Base-by-base conservation (phyloP, 2,329 filamentous ascomycete species). In the Penicillium sp. region DNA sequence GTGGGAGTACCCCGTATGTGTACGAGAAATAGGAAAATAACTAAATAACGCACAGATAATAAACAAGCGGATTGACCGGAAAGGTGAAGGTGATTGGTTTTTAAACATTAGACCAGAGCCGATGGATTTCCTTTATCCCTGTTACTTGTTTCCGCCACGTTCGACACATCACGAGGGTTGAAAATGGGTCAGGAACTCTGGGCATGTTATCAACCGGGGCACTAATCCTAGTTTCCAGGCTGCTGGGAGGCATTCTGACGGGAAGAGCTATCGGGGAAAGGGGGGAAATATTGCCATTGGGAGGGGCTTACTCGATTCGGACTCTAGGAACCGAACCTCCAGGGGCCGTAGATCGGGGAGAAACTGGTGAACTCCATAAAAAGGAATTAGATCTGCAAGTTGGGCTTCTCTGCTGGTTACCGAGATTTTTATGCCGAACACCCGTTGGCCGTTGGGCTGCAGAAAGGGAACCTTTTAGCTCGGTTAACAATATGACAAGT, bases 161-260 rank as follows among this genome's bases (percentile, higher is more conserved):
- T 70, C 60, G 64, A 67, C 63, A 67, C 63, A 69, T 69, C 66
- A 70, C 63, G 68, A 64, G 63, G 57, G 43, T 48, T 55, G 38
- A 36, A 61, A 57, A 53, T 55, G 51, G 55, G 53, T 29, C 35
- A 56, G 55, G 55, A 60, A 42, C 38, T 53, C 51, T 58, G 45
- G 61, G 45, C 41, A 35, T 35, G 55, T 65, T 61, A 38, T 52
- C 59, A 63, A 66, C 39, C 33, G 49, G 53, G 36, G 57, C 55
- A 50, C 42, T 21, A 35, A 56, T 60, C 59, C 60, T 44, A 49
- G 58, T 59, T 48, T n/a, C 55, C 58, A 59, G 51, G 41, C 48
- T 49, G 23, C 49, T 64, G 58, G 59, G 44, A 61, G 15, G 15
- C 19, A 33, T 41, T 51, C 64, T 64, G 57, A 61, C 58, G 58